Evolutionary conservation across 352 stramenopile genomes (phyloP).

Genomic region (Phytophthora nicotianae): DNA sequence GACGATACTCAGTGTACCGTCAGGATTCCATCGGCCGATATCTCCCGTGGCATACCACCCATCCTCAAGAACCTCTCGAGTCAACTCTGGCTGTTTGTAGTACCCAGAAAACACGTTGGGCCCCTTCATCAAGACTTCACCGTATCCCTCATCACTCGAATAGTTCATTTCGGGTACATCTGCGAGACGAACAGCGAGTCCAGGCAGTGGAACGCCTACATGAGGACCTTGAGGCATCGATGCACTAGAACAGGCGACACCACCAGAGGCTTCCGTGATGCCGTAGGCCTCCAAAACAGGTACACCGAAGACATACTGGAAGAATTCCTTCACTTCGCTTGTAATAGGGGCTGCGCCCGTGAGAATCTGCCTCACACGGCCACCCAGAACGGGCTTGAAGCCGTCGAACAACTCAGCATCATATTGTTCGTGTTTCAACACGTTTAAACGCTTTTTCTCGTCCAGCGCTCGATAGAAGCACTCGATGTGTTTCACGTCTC

Average conservation of each 20-base stretch:
- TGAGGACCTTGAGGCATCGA: slow-evolving; percentile 68
- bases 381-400: slow-evolving; percentile 90
- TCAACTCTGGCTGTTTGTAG: slow-evolving; percentile 93
- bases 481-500: slow-evolving; percentile 35
- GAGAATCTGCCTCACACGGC: slow-evolving; percentile 89
- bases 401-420: slow-evolving; percentile 95
- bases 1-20: slow-evolving; percentile 89
- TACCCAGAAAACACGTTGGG: slow-evolving; percentile 90
- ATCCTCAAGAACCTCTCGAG: slow-evolving; percentile 82
- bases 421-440: slow-evolving; percentile 74
- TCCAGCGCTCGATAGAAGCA: slow-evolving; percentile 45
- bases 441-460: slow-evolving; percentile 46
- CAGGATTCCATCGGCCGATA: slow-evolving; percentile 92
- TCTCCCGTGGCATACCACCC: slow-evolving; percentile 97
- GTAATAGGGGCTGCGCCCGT: slow-evolving; percentile 93
- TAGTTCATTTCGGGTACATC: slow-evolving; percentile 97
- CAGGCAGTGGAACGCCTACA: slow-evolving; percentile 86
- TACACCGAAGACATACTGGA: slow-evolving; percentile 92
- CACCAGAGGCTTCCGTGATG: slow-evolving; percentile 85
- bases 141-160: slow-evolving; percentile 50
- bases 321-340: slow-evolving; percentile 93
- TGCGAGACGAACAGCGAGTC: slow-evolving; percentile 88
- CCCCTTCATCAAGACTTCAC: slow-evolving; percentile 82
- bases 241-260: slow-evolving; percentile 32
- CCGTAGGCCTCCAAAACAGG: slow-evolving; percentile 94